Percentiles rank a stretch among this genome's conserved stretches.
phyloP scores from a whole-genome alignment of 2,329 filamentous ascomycete species.

The Blumeria hordei region DNA sequence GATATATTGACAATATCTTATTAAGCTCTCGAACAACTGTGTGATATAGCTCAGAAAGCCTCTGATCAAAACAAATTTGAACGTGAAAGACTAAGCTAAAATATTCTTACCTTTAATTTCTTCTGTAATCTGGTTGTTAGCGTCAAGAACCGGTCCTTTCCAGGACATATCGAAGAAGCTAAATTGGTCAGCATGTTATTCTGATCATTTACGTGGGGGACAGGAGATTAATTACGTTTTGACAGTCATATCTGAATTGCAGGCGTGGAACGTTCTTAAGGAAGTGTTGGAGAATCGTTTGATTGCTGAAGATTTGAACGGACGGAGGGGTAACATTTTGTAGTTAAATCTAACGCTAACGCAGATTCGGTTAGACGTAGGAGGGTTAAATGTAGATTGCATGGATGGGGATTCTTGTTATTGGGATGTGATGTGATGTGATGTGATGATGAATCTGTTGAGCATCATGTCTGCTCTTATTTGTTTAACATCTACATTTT shows the following conservation, averaged over 20 bases:
- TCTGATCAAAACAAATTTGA: background rate
- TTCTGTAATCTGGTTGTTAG: conserved; percentile 28
- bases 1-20: background rate
- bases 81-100: background rate
- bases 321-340: conserved; percentile 5
- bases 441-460: too few relatives aligned
- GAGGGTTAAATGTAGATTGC: too few relatives aligned
- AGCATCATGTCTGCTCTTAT: too few relatives aligned
- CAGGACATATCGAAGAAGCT: conserved; percentile 52
- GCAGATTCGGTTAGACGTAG: too few relatives aligned
- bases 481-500: too few relatives aligned
- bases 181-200: conserved; percentile 7
- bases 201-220: conserved; percentile 3
- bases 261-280: conserved; percentile 30
- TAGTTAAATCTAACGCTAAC: too few relatives aligned
- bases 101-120: conserved; percentile 32
- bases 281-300: conserved; percentile 16
- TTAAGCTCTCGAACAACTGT: background rate
- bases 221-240: conserved; percentile 33
- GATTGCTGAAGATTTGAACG: conserved; percentile 18
- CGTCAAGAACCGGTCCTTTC: conserved; percentile 47
- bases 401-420: too few relatives aligned
- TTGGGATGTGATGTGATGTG: too few relatives aligned
- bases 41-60: background rate
- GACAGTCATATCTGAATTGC: conserved; percentile 50